Evolutionary conservation across 1,284 basidiomycete species (phyloP).

Genomic region (Inonotus obliquus): DNA sequence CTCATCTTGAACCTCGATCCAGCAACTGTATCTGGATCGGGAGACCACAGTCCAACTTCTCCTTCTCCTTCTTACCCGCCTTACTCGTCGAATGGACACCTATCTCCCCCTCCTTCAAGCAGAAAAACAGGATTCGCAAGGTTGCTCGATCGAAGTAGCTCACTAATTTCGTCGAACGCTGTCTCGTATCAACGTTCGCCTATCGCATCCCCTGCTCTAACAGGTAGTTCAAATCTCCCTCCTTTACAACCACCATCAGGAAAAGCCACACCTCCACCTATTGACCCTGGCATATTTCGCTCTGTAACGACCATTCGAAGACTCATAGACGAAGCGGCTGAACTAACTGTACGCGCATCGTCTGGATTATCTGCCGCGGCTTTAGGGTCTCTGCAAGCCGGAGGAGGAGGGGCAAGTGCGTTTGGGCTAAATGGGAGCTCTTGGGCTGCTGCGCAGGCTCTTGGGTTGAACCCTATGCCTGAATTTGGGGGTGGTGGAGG

Average conservation of each 20-base stretch:
- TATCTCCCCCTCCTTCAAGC: conserved; percentile 21
- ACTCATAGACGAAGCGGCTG: conserved; percentile 80
- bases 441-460: conserved; percentile 55
- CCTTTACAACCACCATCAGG: conserved; percentile 3
- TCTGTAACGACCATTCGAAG: conserved; percentile 66
- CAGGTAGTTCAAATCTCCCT: conserved; percentile 31
- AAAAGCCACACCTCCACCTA: conserved; percentile 56
- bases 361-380: conserved; percentile 72
- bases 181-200: conserved; percentile 41
- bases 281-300: conserved; percentile 79
- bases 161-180: conserved; percentile 43
- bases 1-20: conserved; percentile 72
- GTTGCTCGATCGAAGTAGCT: conserved; percentile 36
- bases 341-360: conserved; percentile 74
- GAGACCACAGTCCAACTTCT: conserved; percentile 31
- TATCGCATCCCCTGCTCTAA: conserved; percentile 37
- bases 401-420: conserved; percentile 18
- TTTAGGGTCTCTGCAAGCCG: conserved; percentile 54
- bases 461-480: conserved; percentile 53
- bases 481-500: conserved; percentile 43
- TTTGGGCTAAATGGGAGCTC: conserved; percentile 33
- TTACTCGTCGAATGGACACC: neutral
- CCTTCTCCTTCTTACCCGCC: conserved; percentile 19
- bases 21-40: conserved; percentile 44
- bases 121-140: conserved; percentile 29